Base-by-base conservation (phyloP, 2,329 filamentous ascomycete species). In the Arthrocladium fulminans region DNA sequence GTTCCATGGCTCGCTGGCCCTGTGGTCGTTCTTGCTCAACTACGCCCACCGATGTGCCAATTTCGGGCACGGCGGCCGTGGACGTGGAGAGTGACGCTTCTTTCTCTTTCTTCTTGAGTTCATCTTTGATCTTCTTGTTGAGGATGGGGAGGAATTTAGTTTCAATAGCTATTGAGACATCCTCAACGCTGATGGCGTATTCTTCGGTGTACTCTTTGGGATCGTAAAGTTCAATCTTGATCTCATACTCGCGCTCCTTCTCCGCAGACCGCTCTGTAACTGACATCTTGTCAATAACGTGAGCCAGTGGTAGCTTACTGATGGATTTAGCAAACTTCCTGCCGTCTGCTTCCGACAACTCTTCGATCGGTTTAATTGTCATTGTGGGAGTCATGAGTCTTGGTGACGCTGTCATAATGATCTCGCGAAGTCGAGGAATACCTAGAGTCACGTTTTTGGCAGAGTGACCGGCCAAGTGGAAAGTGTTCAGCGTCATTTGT, bases 401-500 rank as follows among this genome's bases (percentile, higher is more conserved):
- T 45, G 82, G 79, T 63, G 86, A 92, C 22, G 92, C 92, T 42
- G 92, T 97, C 92, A 98, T 98, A 56, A 98, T 79, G 60, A 98
- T 96, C 76, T 98, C 92, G 71, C 92, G 79, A 17, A 98, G 77
- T 70, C 92, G 88, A 51, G 92, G 92, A 63, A 98, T 97, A 86
- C 92, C 32, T n/a, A 35, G 32, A 5, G 32, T 35, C 6, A 98
- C 94, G 77, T 98, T 98, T 75, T 96, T 97, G 24, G 92, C 84
- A 17, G 92, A 89, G 73, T 97, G 90, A 62, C 92, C 92, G 67
- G 92, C 92, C 79, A 98, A 86, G 77, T 98, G 92, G 79, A 98
- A 98, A 23, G 94, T 98, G 70, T 98, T 98, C 48, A 98, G 73
- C 6, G 94, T 98, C 94, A 98, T 98, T 67, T 98, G 92, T 9